These are phyloP conservation scores for Colletotrichum lentis DNA, from an alignment of 2,329 filamentous ascomycete genomes.

Conservation along the genomic window DNA sequence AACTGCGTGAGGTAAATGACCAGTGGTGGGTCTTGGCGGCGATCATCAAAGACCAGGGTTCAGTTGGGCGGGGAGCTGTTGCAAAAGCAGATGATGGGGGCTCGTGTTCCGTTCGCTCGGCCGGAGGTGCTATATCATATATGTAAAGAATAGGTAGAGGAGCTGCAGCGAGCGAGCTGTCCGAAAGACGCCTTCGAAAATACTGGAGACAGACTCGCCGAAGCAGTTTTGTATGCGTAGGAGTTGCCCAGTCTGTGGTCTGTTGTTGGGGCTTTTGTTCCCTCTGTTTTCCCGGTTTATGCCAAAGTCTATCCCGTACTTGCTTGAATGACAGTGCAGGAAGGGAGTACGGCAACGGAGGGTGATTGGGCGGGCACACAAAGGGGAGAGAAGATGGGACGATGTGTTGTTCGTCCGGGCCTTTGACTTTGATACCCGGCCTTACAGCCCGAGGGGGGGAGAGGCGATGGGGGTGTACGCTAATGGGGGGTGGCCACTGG, in stretches of 20 bases:
- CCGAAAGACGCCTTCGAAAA: not conserved
- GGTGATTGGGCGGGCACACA: slow-evolving; percentile 19
- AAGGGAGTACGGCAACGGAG: slow-evolving; percentile 1
- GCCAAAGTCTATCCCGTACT: slow-evolving; percentile 30
- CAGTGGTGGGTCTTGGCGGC: slow-evolving; percentile 36
- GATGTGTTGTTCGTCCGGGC: slow-evolving; percentile 33
- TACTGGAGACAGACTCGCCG: not conserved
- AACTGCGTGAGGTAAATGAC: slow-evolving; percentile 39
- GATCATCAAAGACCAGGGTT: slow-evolving; percentile 38
- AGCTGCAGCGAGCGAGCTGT: not conserved
- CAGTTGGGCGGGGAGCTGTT: slow-evolving; percentile 2
- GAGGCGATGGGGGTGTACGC: slow-evolving; percentile 2
- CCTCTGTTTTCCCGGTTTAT: slow-evolving; percentile 4
- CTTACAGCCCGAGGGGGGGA: not conserved
- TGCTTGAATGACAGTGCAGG: slow-evolving; percentile 19
- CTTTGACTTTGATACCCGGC: slow-evolving; percentile 29
- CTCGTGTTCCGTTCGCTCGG: not conserved
- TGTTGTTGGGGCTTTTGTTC: slow-evolving; percentile 18
- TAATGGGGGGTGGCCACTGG: not conserved
- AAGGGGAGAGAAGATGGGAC: slow-evolving; percentile 28
- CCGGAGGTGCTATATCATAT: too few species aligned
- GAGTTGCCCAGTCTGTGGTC: slow-evolving; percentile 26
- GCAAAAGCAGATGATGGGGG: slow-evolving; percentile 9
- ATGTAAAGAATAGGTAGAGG: not conserved
- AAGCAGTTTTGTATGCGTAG: slow-evolving; percentile 12